Evolutionary conservation across 1,139 yeast species (phyloP).

Genomic region (Yamadazyma spencermartinsiae): DNA sequence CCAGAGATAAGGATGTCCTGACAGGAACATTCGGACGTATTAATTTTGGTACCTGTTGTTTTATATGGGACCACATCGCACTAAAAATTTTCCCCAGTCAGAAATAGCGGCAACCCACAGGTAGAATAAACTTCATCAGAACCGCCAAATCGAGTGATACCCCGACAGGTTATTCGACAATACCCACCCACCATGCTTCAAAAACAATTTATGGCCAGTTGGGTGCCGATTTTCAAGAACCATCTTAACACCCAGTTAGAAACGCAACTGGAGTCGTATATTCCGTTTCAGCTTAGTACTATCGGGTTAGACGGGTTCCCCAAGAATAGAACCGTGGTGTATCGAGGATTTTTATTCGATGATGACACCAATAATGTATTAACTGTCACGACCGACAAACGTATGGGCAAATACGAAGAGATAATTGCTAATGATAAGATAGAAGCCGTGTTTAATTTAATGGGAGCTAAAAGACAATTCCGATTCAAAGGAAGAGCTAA

Average conservation of each 20-base stretch:
- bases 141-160: no score
- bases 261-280: slow-evolving; percentile 42
- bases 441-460: slow-evolving; percentile 79
- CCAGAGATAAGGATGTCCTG: no score
- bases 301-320: slow-evolving; percentile 61
- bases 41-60: no score
- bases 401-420: slow-evolving; percentile 66
- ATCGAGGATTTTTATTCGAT: slow-evolving; percentile 73
- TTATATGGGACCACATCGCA: no score
- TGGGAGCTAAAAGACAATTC: slow-evolving; percentile 61
- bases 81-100: no score
- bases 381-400: slow-evolving; percentile 69
- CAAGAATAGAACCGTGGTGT: slow-evolving; percentile 66
- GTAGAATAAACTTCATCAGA: no score
- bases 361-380: slow-evolving; percentile 68
- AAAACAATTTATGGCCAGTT: slow-evolving; percentile 62
- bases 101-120: no score
- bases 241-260: slow-evolving; percentile 47
- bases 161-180: no score
- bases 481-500: slow-evolving; percentile 69
- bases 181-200: slow-evolving; percentile 21
- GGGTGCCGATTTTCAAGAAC: slow-evolving; percentile 62
- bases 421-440: slow-evolving; percentile 50
- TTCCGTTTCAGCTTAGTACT: slow-evolving; percentile 69
- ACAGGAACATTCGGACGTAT: no score